Evolutionary conservation across 139 green algal species (phyloP), one percentile per base, ranked within the genome.

Genomic region (Chlorella sp.): DNA sequence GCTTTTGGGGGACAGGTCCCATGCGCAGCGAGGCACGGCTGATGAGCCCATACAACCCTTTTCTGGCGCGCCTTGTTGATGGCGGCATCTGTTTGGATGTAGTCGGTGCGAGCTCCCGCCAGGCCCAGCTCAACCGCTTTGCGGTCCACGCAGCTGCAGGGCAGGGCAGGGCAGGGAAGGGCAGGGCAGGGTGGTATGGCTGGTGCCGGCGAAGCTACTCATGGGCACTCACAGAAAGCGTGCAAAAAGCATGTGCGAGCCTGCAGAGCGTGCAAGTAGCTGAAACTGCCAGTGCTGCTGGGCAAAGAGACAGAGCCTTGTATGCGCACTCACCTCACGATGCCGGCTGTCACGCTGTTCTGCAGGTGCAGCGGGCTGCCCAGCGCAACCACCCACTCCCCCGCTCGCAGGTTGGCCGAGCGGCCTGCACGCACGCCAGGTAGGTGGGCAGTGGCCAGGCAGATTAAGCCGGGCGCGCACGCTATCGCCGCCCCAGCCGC

Each of bases 341-440:
- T 86, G 73, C 94, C 93, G 1, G 92, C 92, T 1, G 93, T 95
- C 20, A 96, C 93, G 70, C 64, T 93, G 86, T 96, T 95, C 46
- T 91, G 88, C 62, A 97, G 88, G 85, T 94, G 89, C 77, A 96
- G 89, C 11, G 94, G 94, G 74, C 76, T 91, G 73, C 94, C 94
- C 79, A 97, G 89, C 16, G 94, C 94, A 41, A 96, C 85, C 34
- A 97, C 92, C 92, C 92, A 97, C 85, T 96, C 92, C 14, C 94
- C 94, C 32, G 92, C 91, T 22, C 91, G 80, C 81, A 97, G 87
- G 20, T 75, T 36, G 2, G 75, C 48, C 14, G 82, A 91, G 56
- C 64, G 73, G 41, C 81, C 79, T 65, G 75, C 75, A 43, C 19
- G 1, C 22, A 17, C 51, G 51, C 51, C 62, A 69, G 62, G 28